Evolutionary conservation across 2,329 filamentous ascomycete species (phyloP).

Genomic region (Xylariaceae sp.): DNA sequence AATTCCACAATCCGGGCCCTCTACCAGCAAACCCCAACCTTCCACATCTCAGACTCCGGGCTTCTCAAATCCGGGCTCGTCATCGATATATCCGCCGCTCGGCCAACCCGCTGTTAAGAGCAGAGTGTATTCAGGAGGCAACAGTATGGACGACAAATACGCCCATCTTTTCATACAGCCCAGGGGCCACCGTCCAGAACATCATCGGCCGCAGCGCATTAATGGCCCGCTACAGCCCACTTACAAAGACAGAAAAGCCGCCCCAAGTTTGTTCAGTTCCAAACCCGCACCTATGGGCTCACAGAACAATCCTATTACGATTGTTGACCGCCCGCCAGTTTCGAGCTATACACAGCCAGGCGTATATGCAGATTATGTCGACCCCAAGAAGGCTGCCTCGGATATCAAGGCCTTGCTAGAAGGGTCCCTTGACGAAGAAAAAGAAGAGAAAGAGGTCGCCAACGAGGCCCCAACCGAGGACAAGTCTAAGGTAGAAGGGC

Average conservation of each 20-base stretch:
- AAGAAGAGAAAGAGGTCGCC: constrained; percentile 47
- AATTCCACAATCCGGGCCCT: constrained; percentile 4
- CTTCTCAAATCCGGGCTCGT: constrained; percentile 13
- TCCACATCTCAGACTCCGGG: constrained; percentile 12
- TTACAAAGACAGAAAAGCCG: constrained; percentile 46
- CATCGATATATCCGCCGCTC: constrained; percentile 8
- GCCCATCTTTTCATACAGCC: constrained; percentile 53
- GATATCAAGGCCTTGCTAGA: constrained; percentile 82
- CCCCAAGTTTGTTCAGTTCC: constrained; percentile 49
- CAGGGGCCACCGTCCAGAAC: constrained; percentile 52
- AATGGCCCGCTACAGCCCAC: constrained; percentile 47
- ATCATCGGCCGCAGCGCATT: constrained; percentile 51
- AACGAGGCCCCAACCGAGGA: constrained; percentile 46
- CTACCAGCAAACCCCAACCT: constrained; percentile 1
- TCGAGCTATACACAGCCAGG: constrained; percentile 36
- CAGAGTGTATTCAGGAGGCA: constrained; percentile 20
- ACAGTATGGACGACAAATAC: constrained; percentile 51
- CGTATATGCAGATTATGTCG: constrained; percentile 62
- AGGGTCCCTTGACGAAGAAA: constrained; percentile 75
- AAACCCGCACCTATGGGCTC: constrained; percentile 28
- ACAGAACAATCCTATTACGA: constrained; percentile 30
- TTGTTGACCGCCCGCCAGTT: constrained; percentile 24
- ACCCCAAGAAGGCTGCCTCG: constrained; percentile 67
- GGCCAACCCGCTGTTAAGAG: constrained; percentile 28
- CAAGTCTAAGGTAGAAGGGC: constrained; percentile 69